These are phyloP conservation scores for Escallonia herrerae DNA, from an alignment of 129 eudicot genomes.

Conservation along the genomic window DNA sequence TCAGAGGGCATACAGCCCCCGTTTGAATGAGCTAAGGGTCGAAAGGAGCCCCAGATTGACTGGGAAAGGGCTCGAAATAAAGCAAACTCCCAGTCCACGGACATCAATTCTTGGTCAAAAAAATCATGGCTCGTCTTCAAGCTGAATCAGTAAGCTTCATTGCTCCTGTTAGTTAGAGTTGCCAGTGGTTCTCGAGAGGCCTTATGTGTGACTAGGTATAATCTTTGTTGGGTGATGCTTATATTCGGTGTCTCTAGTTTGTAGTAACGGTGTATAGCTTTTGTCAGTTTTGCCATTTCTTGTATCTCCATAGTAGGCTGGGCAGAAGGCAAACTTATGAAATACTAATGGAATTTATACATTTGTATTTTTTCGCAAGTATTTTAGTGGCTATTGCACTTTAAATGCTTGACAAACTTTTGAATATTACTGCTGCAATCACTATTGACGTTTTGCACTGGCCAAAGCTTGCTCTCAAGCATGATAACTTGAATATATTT, in stretches of 20 bases:
- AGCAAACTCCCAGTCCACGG: slow-evolving; percentile 42
- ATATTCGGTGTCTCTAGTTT: slow-evolving; percentile 6
- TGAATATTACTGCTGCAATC: background rate
- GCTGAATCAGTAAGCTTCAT: slow-evolving; percentile 18
- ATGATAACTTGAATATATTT: background rate
- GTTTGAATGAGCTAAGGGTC: slow-evolving; percentile 26
- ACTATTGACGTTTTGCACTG: background rate
- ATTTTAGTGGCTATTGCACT: slow-evolving; percentile 2
- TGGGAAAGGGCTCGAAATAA: slow-evolving; percentile 41
- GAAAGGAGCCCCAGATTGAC: slow-evolving; percentile 38
- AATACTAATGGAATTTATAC: slow-evolving; percentile 17
- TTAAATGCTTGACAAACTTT: background rate
- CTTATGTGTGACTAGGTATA: slow-evolving; percentile 19
- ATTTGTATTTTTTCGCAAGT: background rate
- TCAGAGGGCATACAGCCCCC: slow-evolving; percentile 46
- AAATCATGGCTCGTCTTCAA: slow-evolving; percentile 43
- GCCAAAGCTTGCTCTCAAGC: background rate
- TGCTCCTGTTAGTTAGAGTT: background rate
- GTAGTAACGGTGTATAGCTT: slow-evolving; percentile 20
- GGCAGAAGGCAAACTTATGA: slow-evolving; percentile 31
- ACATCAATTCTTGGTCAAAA: slow-evolving; percentile 43
- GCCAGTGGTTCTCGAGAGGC: slow-evolving; percentile 42
- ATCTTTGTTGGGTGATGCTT: slow-evolving; percentile 17
- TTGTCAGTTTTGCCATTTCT: slow-evolving; percentile 12
- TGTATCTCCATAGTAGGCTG: slow-evolving; percentile 28